These are phyloP conservation scores for Phalaenopsis aphrodite DNA, from an alignment of 106 monocot genomes.

Conservation along the genomic window DNA sequence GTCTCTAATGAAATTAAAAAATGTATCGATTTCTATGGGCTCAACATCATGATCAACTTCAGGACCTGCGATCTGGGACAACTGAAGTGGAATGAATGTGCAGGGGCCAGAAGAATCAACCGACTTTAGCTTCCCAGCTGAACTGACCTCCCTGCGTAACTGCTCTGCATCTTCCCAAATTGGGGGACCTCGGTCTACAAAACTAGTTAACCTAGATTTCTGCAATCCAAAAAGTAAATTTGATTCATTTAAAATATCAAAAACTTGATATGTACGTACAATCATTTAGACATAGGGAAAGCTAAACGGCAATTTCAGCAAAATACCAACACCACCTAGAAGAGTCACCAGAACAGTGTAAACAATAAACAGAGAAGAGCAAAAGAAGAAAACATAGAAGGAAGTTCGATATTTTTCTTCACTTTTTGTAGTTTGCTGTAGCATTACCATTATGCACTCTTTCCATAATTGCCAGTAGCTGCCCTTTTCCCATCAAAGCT, in stretches of 20 bases:
- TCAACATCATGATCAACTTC: constrained; percentile 30
- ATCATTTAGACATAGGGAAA: neutral
- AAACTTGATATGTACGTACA: neutral
- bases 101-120: constrained; percentile 19
- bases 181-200: constrained; percentile 61
- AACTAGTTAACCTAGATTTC: constrained; percentile 74
- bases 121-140: constrained; percentile 17
- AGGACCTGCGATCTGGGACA: constrained; percentile 12
- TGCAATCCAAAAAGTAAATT: constrained; percentile 14
- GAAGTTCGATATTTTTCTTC: no score
- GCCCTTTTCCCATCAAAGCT: no score
- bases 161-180: constrained; percentile 56
- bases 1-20: constrained; percentile 23
- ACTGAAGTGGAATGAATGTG: constrained; percentile 17
- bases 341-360: neutral
- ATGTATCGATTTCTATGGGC: constrained; percentile 25
- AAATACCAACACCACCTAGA: neutral
- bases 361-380: no score
- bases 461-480: no score
- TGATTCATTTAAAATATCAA: neutral
- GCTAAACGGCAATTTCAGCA: no score
- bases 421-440: no score
- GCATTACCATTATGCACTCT: no score
- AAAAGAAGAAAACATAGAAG: no score
- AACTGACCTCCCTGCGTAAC: constrained; percentile 13